Base-by-base conservation (phyloP, 2,329 filamentous ascomycete species). In the Neurospora sp. region DNA sequence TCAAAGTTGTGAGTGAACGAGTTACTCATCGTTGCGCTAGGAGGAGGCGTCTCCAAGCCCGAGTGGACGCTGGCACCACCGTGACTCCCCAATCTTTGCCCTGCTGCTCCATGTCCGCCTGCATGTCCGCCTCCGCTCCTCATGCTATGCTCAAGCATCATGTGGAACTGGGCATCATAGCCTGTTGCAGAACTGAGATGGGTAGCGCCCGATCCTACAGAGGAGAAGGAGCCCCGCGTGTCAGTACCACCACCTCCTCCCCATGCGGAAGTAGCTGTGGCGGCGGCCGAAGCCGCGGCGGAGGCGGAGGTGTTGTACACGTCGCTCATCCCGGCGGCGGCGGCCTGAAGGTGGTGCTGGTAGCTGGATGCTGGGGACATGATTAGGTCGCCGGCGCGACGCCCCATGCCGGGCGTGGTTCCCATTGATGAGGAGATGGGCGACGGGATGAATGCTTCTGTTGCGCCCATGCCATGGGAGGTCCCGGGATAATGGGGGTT, bases 31-130 rank as follows among this genome's bases (percentile, higher is more conserved):
- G 82, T 82, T 1, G 85, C 86, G 2, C 84, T 85, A 4, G 85
- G 86, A 3, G 86, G 86, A 33, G 87, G 86, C 6, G 87, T 89
- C 38, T 83, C 83, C 19, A 89, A 83, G 46, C 68, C 74, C 73
- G 23, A 70, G 69, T 70, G 72, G 28, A 17, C 28, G 11, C 52
- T 36, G 23, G 8, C 28, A 71, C 66, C 67, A 66, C 66, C 71
- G 75, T 69, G 70, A 40, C 52, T 73, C 68, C 68, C 73, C 42
- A 72, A 67, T 62, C 52, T 62, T 36, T 62, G 52, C 7, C 28
- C 23, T 33, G n/a, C 23, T 28, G n/a, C 42, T 73, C 75, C 38
- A 67, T 39, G 19, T 36, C 52, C n/a, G 71, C 2, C 73, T 33
- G 33, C 33, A 33, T 33, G 33, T 13, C 36, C 76, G 75, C 15